Conservation (phyloP, 176 grass and related monocot species). For the Avena atlantica region DNA sequence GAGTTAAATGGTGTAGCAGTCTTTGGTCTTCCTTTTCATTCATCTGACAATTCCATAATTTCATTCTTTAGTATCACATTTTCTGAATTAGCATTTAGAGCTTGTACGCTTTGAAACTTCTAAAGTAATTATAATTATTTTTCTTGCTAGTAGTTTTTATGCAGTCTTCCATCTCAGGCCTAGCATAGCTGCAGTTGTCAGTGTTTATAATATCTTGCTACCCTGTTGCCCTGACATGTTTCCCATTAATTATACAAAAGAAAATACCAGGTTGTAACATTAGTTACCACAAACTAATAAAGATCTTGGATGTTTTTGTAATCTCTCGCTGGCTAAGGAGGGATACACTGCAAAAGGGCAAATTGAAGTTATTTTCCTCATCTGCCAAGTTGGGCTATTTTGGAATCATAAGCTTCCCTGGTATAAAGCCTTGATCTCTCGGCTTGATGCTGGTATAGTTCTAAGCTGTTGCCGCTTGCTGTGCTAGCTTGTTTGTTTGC, state of each 20-base stretch:
- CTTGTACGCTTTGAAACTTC: not conserved
- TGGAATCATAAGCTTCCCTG: conserved; percentile 36
- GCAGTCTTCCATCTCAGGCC: not conserved
- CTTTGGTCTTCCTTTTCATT: conserved; percentile 6
- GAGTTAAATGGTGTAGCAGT: not conserved
- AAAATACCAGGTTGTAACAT: conserved; percentile 4
- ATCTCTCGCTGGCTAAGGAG: conserved; percentile 1
- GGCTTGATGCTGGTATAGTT: conserved; percentile 44
- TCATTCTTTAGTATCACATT: not conserved
- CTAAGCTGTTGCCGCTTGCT: conserved; percentile 1
- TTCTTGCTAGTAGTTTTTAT: not conserved
- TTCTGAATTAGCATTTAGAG: not conserved
- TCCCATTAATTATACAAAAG: conserved; percentile 13
- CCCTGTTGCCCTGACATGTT: conserved; percentile 33
- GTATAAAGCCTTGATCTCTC: no score
- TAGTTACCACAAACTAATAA: conserved; percentile 14
- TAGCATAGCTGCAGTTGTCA: not conserved
- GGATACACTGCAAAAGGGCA: conserved; percentile 38
- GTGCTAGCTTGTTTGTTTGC: not conserved
- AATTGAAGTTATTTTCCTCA: not conserved
- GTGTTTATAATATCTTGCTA: conserved; percentile 32
- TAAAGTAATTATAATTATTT: not conserved
- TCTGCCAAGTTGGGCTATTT: conserved; percentile 10
- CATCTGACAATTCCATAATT: not conserved
- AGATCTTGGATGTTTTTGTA: conserved; percentile 7